Evolutionary conservation across 345 rosid species (phyloP), one percentile per base, ranked within the genome.

Genomic region (Eucalyptus rudis): DNA sequence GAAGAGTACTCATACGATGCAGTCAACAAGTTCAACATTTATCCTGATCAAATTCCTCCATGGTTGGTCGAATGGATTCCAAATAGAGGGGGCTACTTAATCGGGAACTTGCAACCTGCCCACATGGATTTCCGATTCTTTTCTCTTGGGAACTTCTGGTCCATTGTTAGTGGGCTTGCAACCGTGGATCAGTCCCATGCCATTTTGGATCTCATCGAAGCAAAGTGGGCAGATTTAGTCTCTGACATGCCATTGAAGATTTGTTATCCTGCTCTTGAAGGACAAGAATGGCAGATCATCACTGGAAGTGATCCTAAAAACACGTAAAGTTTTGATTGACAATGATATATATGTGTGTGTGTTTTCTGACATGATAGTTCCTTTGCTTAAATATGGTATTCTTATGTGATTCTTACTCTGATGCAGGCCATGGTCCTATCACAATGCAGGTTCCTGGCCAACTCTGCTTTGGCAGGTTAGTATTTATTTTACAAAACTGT

Each of bases 371-470:
- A 20, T 45, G 31, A 7, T 36, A 20, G 45, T 22, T 31, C 45
- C 83, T 54, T 44, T 47, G 13, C 76, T 88, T 66, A 25, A 27
- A 66, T 33, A 12, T 54, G 19, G 40, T 84, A 31, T 89, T 40
- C 24, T 36, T 49, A 13, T 62, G 7, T 71, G 85, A 79, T 81
- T 90, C 33, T 79, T 68, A n/a, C 50, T 66, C 20, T 91, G 87
- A 47, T 93, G 92, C 93, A 96, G 98, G 91, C 98, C 99, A 81
- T 97, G 99, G 99, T 97, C 99, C 59, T 97, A 97, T 90, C 99
- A 97, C 91, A 97, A 97, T 91, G 98, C 92, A 79, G 98, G 98
- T 87, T 96, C 98, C n/a, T 97, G 98, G 99, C 99, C 99, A 27
- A 96, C 99, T 71, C 96, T 97, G 47, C 95, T 97, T 22, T 96